Conservation (phyloP, 148 eudicot genomes). For the Polygonum maritimum region DNA sequence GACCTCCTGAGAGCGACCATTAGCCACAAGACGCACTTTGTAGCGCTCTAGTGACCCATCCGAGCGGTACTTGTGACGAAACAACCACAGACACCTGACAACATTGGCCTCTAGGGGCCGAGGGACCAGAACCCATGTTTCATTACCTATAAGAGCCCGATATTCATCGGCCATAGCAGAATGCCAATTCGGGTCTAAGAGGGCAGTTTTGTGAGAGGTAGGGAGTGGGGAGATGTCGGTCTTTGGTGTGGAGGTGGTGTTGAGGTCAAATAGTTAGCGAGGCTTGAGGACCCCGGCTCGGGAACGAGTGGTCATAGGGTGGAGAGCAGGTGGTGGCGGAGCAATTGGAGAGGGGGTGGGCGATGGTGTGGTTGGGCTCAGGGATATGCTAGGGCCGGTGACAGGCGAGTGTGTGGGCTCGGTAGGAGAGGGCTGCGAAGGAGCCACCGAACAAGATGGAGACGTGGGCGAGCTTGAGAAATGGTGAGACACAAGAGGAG, state of each 20-base stretch:
- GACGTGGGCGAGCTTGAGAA: no score
- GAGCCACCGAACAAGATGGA: no score
- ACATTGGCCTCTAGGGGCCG: neutral
- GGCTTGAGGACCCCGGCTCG: neutral
- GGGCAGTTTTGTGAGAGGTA: neutral
- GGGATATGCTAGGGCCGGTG: no score
- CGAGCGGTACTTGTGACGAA: neutral
- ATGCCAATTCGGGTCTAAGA: neutral
- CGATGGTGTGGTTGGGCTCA: neutral
- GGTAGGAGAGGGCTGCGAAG: no score
- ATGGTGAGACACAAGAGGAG: no score
- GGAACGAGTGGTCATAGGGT: neutral
- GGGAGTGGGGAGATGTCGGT: neutral
- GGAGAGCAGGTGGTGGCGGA: neutral
- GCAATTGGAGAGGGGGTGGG: neutral
- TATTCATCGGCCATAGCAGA: neutral
- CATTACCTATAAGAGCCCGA: neutral
- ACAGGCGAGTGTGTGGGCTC: no score
- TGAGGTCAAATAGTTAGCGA: neutral
- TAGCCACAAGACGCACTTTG: neutral
- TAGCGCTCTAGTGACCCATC: neutral
- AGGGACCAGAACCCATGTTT: neutral
- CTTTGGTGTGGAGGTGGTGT: neutral
- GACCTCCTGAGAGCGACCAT: neutral
- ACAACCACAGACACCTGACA: neutral